A percentile compares a stretch with the other conserved stretches of the same genome.
phyloP scores from a whole-genome alignment of 2,329 filamentous ascomycete genomes.

The Pezizomycotina sp. region DNA sequence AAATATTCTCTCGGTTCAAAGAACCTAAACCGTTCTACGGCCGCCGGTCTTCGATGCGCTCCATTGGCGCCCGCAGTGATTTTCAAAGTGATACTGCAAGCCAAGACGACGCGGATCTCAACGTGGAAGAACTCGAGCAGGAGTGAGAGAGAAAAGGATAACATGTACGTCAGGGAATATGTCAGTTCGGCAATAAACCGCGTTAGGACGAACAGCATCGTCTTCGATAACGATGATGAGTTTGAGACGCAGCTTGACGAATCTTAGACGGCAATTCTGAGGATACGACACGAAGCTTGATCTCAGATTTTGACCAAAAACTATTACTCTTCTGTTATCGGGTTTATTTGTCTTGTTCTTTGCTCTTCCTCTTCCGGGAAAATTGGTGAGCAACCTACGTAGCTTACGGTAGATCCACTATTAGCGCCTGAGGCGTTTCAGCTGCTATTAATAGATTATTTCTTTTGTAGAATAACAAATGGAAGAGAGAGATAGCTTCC shows the following conservation, averaged over 20 bases:
- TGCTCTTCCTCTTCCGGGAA: too few relatives aligned
- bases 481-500: too few relatives aligned
- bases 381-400: too few relatives aligned
- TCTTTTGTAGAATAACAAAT: too few relatives aligned
- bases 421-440: too few relatives aligned
- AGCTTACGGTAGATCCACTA: too few relatives aligned
- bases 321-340: too few relatives aligned
- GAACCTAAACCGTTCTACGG: constrained; percentile 34
- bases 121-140: constrained; percentile 39
- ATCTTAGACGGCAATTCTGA: constrained; percentile 19
- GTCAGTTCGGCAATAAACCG: constrained; percentile 64
- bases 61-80: constrained; percentile 70
- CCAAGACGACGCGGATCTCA: constrained; percentile 34
- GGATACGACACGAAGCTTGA: too few relatives aligned
- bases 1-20: constrained; percentile 46
- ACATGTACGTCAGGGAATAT: constrained; percentile 62
- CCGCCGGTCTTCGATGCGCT: constrained; percentile 68
- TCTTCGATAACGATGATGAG: constrained; percentile 40
- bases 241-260: constrained; percentile 42
- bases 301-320: too few relatives aligned
- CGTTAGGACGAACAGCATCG: constrained; percentile 43
- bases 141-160: constrained; percentile 40
- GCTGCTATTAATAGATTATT: too few relatives aligned
- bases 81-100: constrained; percentile 42
- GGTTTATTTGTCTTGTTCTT: too few relatives aligned